These are phyloP conservation scores for Aspergillus carlsbadensis DNA, from an alignment of 495 filamentous ascomycete species.

Conservation along the genomic window DNA sequence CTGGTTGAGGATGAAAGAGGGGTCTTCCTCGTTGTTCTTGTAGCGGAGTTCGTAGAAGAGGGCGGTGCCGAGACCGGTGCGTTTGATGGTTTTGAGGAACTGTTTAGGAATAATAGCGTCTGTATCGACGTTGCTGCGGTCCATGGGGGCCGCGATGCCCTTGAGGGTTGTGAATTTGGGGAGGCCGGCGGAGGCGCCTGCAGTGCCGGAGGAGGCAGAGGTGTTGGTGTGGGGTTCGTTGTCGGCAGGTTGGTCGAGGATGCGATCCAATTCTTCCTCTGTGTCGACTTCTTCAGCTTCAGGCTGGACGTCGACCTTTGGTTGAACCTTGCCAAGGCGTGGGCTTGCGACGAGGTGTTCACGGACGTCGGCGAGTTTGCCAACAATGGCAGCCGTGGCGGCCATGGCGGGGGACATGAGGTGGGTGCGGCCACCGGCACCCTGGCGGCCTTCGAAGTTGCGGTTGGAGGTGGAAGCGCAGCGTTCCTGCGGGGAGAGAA, in stretches of 20 bases:
- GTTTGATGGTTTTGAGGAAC: slow-evolving; percentile 99
- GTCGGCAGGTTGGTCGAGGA: slow-evolving; percentile 76
- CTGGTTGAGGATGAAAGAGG: slow-evolving; percentile 86
- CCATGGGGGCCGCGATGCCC: slow-evolving; percentile 86
- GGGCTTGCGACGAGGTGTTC: slow-evolving; percentile 63
- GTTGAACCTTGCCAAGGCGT: slow-evolving; percentile 56
- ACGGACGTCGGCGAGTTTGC: slow-evolving; percentile 88
- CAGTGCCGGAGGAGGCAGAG: slow-evolving; percentile 42
- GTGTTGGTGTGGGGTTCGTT: slow-evolving; percentile 61
- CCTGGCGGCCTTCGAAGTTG: slow-evolving; percentile 97
- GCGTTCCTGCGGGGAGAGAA: slow-evolving; percentile 88
- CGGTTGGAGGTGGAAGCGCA: slow-evolving; percentile 96
- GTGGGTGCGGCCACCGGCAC: slow-evolving; percentile 89
- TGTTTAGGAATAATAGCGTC: slow-evolving; percentile 99
- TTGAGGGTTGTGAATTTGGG: slow-evolving; percentile 79
- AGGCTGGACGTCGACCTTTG: slow-evolving; percentile 56
- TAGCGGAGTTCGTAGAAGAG: slow-evolving; percentile 84
- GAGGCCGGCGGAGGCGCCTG: slow-evolving; percentile 60
- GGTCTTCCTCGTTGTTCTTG: slow-evolving; percentile 71
- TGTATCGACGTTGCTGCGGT: slow-evolving; percentile 89
- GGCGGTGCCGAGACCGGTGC: slow-evolving; percentile 84
- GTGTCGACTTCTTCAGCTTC: slow-evolving; percentile 70
- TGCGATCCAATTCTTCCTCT: slow-evolving; percentile 73
- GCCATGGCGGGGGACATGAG: slow-evolving; percentile 98
- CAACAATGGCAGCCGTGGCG: slow-evolving; percentile 83